A percentile compares a stretch with the other conserved stretches of the same genome.
Conservation (phyloP, 768 basidiomycete genomes). For the Phlebiopsis gigantea region DNA sequence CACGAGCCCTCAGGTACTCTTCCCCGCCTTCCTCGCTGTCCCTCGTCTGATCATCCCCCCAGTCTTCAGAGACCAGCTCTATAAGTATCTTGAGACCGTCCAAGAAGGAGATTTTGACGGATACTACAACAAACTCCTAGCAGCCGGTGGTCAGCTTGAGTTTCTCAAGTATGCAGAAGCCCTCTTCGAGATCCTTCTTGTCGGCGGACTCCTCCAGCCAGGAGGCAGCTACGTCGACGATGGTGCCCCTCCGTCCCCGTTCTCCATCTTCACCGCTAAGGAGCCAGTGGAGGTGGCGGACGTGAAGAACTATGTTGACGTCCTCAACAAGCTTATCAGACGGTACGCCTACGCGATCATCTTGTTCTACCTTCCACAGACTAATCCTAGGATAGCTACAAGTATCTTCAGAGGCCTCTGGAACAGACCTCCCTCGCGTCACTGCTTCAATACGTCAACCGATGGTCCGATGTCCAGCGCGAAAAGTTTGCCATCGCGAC, state of each 20-base stretch:
- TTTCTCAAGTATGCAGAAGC: slow-evolving; percentile 95
- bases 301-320: slow-evolving; percentile 90
- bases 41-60: slow-evolving; percentile 2
- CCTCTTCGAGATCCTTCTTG: slow-evolving; percentile 93
- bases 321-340: slow-evolving; percentile 92
- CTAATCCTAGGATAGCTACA: slow-evolving; percentile 59
- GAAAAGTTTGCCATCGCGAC: slow-evolving; percentile 79
- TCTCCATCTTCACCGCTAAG: slow-evolving; percentile 80
- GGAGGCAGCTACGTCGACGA: slow-evolving; percentile 91
- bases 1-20: slow-evolving; percentile 75
- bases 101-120: slow-evolving; percentile 77
- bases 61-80: slow-evolving; percentile 94
- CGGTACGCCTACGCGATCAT: slow-evolving; percentile 46
- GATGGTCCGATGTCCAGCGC: slow-evolving; percentile 71
- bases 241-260: slow-evolving; percentile 78
- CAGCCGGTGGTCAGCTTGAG: slow-evolving; percentile 91
- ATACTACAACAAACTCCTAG: slow-evolving; percentile 77
- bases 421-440: slow-evolving; percentile 80
- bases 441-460: slow-evolving; percentile 84
- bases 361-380: background rate
- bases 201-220: slow-evolving; percentile 94
- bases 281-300: slow-evolving; percentile 77
- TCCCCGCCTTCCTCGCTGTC: slow-evolving; percentile 3
- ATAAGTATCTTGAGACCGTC: slow-evolving; percentile 85
- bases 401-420: slow-evolving; percentile 97